A percentile compares a stretch with the other conserved stretches of the same genome.
phyloP scores from a whole-genome alignment of 352 stramenopile species.

The Poterioochromonas sp. region DNA sequence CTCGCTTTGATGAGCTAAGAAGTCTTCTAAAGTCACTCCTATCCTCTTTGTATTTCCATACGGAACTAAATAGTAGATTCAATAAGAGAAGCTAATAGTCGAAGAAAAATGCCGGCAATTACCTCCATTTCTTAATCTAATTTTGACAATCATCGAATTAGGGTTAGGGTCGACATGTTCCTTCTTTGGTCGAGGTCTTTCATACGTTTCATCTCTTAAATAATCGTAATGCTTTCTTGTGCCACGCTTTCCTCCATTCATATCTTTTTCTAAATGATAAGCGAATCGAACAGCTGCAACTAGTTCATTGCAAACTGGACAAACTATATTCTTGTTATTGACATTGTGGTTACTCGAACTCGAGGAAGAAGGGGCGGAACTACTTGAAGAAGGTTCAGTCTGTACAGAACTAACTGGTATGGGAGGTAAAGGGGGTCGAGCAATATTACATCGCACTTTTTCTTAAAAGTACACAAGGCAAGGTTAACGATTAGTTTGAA shows the following conservation, averaged over 20 bases:
- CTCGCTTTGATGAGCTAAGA: no score
- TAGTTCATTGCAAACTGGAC: conserved; percentile 12
- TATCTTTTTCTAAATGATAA: conserved; percentile 16
- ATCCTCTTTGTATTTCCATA: neutral
- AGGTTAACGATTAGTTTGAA: no score
- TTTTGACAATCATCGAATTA: neutral
- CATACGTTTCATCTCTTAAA: neutral
- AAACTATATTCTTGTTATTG: neutral
- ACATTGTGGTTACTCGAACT: no score
- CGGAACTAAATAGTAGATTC: neutral
- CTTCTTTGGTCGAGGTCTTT: neutral
- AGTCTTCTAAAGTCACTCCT: neutral
- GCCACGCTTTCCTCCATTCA: conserved; percentile 26
- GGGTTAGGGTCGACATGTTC: neutral
- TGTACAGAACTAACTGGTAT: no score
- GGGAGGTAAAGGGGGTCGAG: no score
- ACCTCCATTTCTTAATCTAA: conserved; percentile 23
- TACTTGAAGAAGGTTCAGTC: no score
- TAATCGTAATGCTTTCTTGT: neutral
- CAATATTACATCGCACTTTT: no score
- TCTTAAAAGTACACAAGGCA: no score
- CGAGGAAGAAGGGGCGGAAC: neutral
- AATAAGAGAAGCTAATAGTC: neutral
- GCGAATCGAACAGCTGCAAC: conserved; percentile 21
- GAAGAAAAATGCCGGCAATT: neutral